Base-by-base conservation (phyloP, 805 yeast species). In the Babjeviella inositovora region DNA sequence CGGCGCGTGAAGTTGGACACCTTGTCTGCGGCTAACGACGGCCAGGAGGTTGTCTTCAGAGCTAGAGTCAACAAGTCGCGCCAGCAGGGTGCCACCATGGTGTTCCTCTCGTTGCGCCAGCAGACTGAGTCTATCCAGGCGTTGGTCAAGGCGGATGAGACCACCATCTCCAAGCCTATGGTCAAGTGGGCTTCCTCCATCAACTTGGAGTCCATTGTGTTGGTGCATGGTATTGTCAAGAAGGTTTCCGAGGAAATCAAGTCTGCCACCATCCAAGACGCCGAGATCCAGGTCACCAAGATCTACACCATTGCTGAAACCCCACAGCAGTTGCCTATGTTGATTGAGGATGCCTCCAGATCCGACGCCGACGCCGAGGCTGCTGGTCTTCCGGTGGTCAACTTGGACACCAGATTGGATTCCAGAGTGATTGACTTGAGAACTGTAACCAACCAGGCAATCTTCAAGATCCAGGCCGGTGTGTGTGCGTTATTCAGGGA, bases 401-500 rank as follows among this genome's bases (percentile, higher is more conserved):
- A 87, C 57, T 70, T 90, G 45, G 98, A 90, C 54, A 90, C 98
- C 17, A 70, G 98, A 50, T 65, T 90, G 42, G 97, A 90, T 47
- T 60, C 90, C 25, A 72, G 99, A 48, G 96, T 87, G 26, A 84
- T 90, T 48, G 99, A 90, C 47, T 63, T 90, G 47, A 77, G 99
- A 64, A 90, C 98, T 5, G 79, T 76, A 21, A 87, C 98, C 25
- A 90, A 90, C 61, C 97, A 90, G 58, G 93, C 98, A 24, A 90
- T 90, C 35, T 90, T 90, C 70, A 77, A 71, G 52, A 74, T 90
- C 41, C 92, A 81, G 56, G 67, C 87, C 23, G 98, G 87, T 39
- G 93, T 90, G 28, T 68, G 87, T 45, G 59, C 61, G 18, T 57
- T 92, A 42, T 90, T 90, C 67, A 71, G 93, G 47, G 97, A 90